phyloP scores from a whole-genome alignment of 495 filamentous ascomycete genomes.

The Penicillium diatomitis region DNA sequence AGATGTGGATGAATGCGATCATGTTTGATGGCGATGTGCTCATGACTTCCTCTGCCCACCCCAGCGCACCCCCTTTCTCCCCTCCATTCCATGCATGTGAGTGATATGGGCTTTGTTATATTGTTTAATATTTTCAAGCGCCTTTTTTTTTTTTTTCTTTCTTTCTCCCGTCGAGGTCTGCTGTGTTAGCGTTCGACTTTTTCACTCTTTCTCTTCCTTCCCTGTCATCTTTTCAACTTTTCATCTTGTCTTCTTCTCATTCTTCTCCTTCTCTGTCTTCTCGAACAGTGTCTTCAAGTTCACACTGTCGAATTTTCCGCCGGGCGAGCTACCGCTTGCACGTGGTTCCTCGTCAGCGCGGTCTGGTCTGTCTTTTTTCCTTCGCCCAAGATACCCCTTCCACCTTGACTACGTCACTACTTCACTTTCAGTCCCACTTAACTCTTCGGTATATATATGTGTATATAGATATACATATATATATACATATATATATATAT shows the following conservation, averaged over 20 bases:
- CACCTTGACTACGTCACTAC: too few species aligned
- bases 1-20: slow-evolving; percentile 17
- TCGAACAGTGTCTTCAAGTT: too few species aligned
- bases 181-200: not conserved
- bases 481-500: too few species aligned
- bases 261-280: not conserved
- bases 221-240: not conserved
- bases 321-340: too few species aligned
- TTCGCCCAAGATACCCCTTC: too few species aligned
- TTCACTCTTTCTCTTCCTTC: not conserved
- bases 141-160: slow-evolving; percentile 2
- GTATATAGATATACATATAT: too few species aligned
- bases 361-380: too few species aligned
- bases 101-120: slow-evolving; percentile 1
- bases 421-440: too few species aligned
- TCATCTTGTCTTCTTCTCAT: not conserved
- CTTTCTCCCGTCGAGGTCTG: not conserved
- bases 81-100: not conserved
- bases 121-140: not conserved
- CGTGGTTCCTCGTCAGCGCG: too few species aligned
- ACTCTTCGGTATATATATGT: too few species aligned
- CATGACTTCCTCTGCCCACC: not conserved
- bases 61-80: too few species aligned
- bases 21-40: slow-evolving; percentile 15
- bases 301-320: too few species aligned